A percentile compares a stretch with the other conserved stretches of the same genome.
phyloP scores from a whole-genome alignment of 2,329 filamentous ascomycete species.

The Zelopaecilomyces penicillatus region DNA sequence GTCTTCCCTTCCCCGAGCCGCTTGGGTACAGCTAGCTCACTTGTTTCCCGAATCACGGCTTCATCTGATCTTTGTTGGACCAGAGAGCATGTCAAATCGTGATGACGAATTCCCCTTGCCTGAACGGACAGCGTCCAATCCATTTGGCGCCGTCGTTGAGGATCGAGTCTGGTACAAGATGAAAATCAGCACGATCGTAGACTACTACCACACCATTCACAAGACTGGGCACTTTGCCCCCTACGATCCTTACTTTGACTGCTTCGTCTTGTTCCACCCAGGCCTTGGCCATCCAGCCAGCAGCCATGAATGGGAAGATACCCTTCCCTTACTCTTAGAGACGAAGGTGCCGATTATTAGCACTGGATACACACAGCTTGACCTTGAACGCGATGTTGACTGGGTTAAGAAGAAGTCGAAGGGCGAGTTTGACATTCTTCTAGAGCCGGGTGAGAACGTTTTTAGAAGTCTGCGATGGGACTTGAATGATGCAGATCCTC shows the following conservation, averaged over 20 bases:
- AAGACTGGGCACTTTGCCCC: slow-evolving; percentile 84
- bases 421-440: slow-evolving; percentile 84
- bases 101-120: slow-evolving; percentile 90
- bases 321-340: slow-evolving; percentile 79
- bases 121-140: slow-evolving; percentile 73
- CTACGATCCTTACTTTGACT: slow-evolving; percentile 97
- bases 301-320: slow-evolving; percentile 89
- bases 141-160: slow-evolving; percentile 89
- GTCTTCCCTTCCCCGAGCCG: slow-evolving; percentile 85
- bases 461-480: slow-evolving; percentile 97
- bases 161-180: slow-evolving; percentile 79
- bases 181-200: slow-evolving; percentile 96
- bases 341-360: slow-evolving; percentile 93
- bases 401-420: slow-evolving; percentile 80
- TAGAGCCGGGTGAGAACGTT: slow-evolving; percentile 86
- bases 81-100: slow-evolving; percentile 90
- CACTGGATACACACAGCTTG: slow-evolving; percentile 91
- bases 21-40: slow-evolving; percentile 90
- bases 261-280: slow-evolving; percentile 93
- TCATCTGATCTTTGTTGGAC: slow-evolving; percentile 89
- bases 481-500: slow-evolving; percentile 87
- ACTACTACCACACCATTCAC: slow-evolving; percentile 97
- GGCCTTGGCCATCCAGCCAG: slow-evolving; percentile 90
- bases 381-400: slow-evolving; percentile 86
- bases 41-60: slow-evolving; percentile 89